These are phyloP conservation scores for Ogataea degrootiae DNA, from an alignment of 805 yeast species.

Conservation along the genomic window DNA sequence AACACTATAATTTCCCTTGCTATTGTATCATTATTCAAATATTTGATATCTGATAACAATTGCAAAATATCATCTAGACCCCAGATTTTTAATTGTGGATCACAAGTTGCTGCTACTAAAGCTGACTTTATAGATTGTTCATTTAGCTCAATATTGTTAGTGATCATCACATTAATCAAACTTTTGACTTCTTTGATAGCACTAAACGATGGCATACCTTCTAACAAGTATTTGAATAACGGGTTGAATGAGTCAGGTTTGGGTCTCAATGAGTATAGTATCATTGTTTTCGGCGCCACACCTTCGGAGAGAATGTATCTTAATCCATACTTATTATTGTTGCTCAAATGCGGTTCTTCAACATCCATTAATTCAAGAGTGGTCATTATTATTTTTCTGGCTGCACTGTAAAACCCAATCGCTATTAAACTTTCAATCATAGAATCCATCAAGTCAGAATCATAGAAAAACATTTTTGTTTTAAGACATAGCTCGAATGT, in stretches of 20 bases:
- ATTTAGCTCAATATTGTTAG: no score
- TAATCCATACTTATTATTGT: neutral
- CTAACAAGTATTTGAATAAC: conserved; percentile 4
- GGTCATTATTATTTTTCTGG: neutral
- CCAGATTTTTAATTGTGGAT: no score
- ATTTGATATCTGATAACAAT: no score
- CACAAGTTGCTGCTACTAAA: no score
- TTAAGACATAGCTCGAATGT: neutral
- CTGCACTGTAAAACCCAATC: conserved; percentile 1
- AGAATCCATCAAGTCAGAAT: neutral
- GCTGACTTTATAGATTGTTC: no score
- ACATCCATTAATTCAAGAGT: neutral
- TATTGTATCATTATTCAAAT: no score
- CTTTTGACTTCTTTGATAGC: conserved; percentile 1
- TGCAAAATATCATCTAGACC: no score
- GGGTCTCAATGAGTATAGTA: conserved; percentile 1
- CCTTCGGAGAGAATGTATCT: neutral
- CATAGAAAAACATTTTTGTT: neutral
- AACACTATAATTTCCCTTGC: no score
- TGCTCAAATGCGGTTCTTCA: neutral
- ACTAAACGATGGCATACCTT: neutral
- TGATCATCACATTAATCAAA: conserved; percentile 3
- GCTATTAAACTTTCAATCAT: neutral
- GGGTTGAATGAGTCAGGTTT: neutral
- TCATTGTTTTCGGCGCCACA: conserved; percentile 1